A percentile compares a stretch with the other conserved stretches of the same genome.
phyloP scores from a whole-genome alignment of 169 alveolate genomes.

The Plasmodium knowlesi region DNA sequence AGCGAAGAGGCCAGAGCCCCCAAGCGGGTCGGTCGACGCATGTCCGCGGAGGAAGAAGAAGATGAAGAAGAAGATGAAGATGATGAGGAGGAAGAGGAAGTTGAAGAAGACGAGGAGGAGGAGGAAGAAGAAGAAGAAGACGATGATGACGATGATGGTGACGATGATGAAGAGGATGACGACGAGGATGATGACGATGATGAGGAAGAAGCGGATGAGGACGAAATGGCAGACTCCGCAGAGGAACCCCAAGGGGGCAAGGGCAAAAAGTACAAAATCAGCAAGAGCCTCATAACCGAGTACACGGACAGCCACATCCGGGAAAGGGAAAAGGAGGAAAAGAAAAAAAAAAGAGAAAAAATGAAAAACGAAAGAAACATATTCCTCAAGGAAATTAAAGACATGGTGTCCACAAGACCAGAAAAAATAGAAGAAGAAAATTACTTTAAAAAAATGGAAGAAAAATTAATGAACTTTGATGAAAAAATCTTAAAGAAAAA shows the following conservation, averaged over 20 bases:
- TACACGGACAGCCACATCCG: conserved; percentile 76
- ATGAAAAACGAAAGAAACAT: conserved; percentile 50
- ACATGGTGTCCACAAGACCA: conserved; percentile 70
- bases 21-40: neutral
- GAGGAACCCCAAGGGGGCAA: neutral
- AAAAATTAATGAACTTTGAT: conserved; percentile 68
- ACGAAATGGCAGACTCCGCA: conserved; percentile 41
- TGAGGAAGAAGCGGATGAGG: conserved; percentile 45
- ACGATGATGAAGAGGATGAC: neutral
- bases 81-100: conserved; percentile 43
- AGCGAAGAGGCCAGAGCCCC: neutral
- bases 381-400: conserved; percentile 66
- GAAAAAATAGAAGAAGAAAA: conserved; percentile 78
- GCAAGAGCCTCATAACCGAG: conserved; percentile 73
- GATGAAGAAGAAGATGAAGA: conserved; percentile 59
- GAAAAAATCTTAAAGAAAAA: conserved; percentile 63
- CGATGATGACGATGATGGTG: neutral
- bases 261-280: conserved; percentile 63
- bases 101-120: conserved; percentile 6
- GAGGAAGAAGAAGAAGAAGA: conserved; percentile 6
- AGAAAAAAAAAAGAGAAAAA: conserved; percentile 67
- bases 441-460: conserved; percentile 77
- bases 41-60: neutral
- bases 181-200: neutral
- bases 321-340: conserved; percentile 72